Percentiles rank a stretch among this genome's conserved stretches.
Evolutionary conservation across 257 asterid species (phyloP).

Genomic region (Nicotiana tomentosiformis): DNA sequence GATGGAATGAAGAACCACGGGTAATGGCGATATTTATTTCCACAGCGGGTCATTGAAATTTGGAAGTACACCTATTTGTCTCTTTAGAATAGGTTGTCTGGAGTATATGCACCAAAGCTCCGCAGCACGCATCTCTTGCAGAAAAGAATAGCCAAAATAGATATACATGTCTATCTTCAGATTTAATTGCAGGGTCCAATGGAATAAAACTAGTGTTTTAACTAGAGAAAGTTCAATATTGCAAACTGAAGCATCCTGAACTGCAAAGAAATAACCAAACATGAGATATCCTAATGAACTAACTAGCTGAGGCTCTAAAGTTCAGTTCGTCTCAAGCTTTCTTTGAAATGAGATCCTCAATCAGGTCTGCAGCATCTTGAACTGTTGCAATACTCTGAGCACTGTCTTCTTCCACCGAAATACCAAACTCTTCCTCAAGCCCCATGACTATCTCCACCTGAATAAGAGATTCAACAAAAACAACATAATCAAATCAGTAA

Average conservation of each 20-base stretch:
- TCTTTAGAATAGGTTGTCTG: background rate
- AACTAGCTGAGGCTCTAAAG: background rate
- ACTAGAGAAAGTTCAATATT: background rate
- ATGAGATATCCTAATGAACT: background rate
- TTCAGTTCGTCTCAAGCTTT: constrained; percentile 6
- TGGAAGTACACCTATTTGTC: background rate
- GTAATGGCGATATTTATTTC: background rate
- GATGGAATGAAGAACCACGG: background rate
- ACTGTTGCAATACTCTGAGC: constrained; percentile 21
- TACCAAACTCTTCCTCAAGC: constrained; percentile 24
- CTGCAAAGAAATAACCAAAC: background rate
- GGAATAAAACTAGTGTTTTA: background rate
- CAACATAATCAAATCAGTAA: background rate
- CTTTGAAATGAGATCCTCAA: constrained; percentile 19
- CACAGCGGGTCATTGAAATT: background rate
- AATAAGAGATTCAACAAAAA: background rate
- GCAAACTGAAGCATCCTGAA: background rate
- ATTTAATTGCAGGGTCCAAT: background rate
- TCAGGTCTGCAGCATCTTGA: constrained; percentile 26
- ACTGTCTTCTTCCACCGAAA: constrained; percentile 23
- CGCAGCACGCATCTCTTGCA: background rate
- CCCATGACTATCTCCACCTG: constrained; percentile 30
- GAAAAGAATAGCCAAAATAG: background rate
- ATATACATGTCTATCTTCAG: background rate
- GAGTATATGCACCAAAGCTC: background rate